Base-by-base conservation (phyloP, 495 filamentous ascomycete genomes). In the Hyaloscypha bicolor region DNA sequence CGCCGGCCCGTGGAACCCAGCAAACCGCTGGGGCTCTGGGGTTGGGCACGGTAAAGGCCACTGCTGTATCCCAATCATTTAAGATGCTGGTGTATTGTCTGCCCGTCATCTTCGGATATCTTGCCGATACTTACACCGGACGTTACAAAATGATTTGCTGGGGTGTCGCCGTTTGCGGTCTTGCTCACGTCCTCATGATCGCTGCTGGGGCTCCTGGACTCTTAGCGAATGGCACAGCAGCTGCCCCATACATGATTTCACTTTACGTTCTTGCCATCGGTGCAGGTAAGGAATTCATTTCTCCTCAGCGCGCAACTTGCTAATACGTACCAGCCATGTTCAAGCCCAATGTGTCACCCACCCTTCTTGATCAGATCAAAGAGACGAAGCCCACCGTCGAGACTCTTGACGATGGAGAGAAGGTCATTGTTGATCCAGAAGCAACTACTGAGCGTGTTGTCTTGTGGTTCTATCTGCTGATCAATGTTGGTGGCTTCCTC, bases 101-200 rank as follows among this genome's bases (percentile, higher is more conserved):
- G 80, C 39, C 80, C 85, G 78, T n/a, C 81, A 78, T 77, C 6
- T 37, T 37, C 12, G 35, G 35, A 37, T 37, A 37, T 12, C 73
- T 87, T 67, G 84, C 86, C 55, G 86, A 89, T 68, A 79, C 81
- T 0, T 78, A 80, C 64, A 78, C 81, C 9, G 86, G 87, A 25
- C 82, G 86, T 64, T 90, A 86, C 76, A 82, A 78, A 51, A 81
- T 87, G 45, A 90, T 91, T 66, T 79, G 81, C 72, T 81, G 86
- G 68, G 89, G 88, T 72, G 83, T 90, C 0, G 55, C 70, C 0
- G 80, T 91, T 16, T 90, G 87, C 63, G 83, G 88, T 71, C 45
- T 88, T 61, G 88, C 86, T n/a, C 87, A 90, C 72, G 75, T 90
- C 35, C 82, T 91, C 61, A 53, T 89, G 72, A 77, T 90, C 55